Evolutionary conservation across 192 early-diverging fungal species (phyloP).

Genomic region (Paraglomus brasilianum): DNA sequence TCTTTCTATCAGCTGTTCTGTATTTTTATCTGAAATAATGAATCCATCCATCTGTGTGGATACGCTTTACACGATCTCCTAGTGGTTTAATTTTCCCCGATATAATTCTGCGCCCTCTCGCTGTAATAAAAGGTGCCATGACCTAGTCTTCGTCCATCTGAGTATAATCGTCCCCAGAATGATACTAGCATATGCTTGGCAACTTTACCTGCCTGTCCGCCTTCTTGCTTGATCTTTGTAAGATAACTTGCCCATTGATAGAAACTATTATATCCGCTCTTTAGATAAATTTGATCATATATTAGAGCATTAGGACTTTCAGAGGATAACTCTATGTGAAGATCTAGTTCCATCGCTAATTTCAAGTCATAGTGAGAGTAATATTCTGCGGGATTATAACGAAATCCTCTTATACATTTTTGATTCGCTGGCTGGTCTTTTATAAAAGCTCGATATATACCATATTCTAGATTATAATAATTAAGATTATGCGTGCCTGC

Average conservation of each 20-base stretch:
- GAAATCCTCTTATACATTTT: not conserved
- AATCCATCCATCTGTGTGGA: conserved; percentile 23
- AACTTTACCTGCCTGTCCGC: conserved; percentile 1
- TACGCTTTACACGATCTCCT: conserved; percentile 8
- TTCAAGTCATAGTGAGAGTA: conserved; percentile 8
- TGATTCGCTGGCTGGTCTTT: not conserved
- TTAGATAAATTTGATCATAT: not conserved
- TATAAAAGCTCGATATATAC: conserved; percentile 5
- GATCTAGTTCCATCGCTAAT: not conserved
- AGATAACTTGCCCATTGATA: not conserved
- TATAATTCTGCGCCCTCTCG: not conserved
- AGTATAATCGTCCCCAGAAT: conserved; percentile 1
- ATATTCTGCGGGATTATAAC: not conserved
- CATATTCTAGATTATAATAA: too few relatives aligned
- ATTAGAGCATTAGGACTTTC: not conserved
- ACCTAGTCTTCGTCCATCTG: conserved; percentile 1
- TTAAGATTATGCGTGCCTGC: too few relatives aligned
- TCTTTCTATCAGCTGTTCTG: not conserved
- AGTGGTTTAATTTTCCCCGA: not conserved
- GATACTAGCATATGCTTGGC: conserved; percentile 3
- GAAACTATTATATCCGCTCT: not conserved
- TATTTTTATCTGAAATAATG: conserved; percentile 13
- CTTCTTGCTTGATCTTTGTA: conserved; percentile 8
- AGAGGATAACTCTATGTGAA: not conserved
- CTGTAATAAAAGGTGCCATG: conserved; percentile 5